Base-by-base conservation (phyloP, 2,329 filamentous ascomycete species). In the Neoarthrinium moseri region DNA sequence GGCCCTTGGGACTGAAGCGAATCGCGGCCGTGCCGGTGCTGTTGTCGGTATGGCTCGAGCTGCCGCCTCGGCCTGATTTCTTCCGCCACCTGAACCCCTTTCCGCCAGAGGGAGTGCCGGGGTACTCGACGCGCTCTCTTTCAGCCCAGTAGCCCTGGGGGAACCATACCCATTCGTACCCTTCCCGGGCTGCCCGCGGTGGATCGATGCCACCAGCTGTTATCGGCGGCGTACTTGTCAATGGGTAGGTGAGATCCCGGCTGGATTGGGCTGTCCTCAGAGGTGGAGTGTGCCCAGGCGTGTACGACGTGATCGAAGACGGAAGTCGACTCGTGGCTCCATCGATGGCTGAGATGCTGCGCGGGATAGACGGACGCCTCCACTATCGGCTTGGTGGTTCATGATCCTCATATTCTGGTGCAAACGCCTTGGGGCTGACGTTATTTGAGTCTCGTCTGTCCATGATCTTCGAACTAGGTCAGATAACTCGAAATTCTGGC, bases 111-210 rank as follows among this genome's bases (percentile, higher is more conserved):
- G 62, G 57, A 41, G 55, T 67, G 41, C 59, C 56, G 1, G 61
- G 55, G 4, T 49, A 38, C 42, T 58, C 52, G 18, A 49, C 46
- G n/a, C 63, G 51, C 50, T 73, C 66, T n/a, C 80, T 69, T 60
- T 83, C 80, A n/a, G 80, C 80, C 79, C 78, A 83, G 57, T 80
- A 83, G 5, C 80, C 80, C 42, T 73, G 75, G 1, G 80, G 79
- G 57, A 79, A 82, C 80, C 79, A 83, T 20, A 83, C 80, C 80
- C 78, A 83, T 64, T 83, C 80, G 55, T 64, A 70, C 32, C 79
- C 78, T 35, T 74, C 69, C 39, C 64, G 74, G 43, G 80, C 64
- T n/a, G 75, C 71, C 2, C 80, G 73, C 20, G 79, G 80, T 3
- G 79, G 79, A 46, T 83, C 78, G 22, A 75, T 58, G 13, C 59